Evolutionary conservation across 768 basidiomycete species (phyloP).

Genomic region (Tulasnella sp.): DNA sequence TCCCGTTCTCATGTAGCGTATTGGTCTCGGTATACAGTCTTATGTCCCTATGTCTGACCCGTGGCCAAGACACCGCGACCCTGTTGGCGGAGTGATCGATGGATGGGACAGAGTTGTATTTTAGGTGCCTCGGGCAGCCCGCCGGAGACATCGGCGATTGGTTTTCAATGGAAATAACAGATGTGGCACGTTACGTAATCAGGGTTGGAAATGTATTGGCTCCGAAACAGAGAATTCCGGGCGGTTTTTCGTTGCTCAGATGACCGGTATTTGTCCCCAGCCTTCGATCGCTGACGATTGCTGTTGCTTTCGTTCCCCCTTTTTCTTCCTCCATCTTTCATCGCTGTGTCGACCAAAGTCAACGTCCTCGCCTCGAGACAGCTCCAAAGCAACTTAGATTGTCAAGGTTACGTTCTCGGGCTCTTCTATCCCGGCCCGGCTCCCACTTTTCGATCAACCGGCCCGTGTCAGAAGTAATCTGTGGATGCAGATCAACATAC

Average conservation of each 20-base stretch:
- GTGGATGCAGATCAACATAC: no score
- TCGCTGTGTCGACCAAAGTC: background rate
- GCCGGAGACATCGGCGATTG: constrained; percentile 1
- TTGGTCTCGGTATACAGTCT: no score
- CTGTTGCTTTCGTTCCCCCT: background rate
- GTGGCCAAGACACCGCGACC: background rate
- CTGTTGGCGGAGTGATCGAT: background rate
- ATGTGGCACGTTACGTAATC: background rate
- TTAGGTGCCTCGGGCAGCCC: no score
- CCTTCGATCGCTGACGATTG: background rate
- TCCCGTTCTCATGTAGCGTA: no score
- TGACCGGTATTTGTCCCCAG: background rate
- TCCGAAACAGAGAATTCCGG: background rate
- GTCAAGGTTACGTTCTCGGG: background rate
- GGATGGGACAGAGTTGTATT: background rate
- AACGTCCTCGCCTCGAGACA: background rate
- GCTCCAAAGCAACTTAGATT: background rate
- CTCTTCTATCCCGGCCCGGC: no score
- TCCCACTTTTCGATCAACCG: no score
- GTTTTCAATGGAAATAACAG: background rate
- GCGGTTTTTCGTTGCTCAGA: background rate
- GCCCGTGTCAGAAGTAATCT: no score
- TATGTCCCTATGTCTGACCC: no score
- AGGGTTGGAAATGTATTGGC: background rate
- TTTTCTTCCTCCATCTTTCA: background rate